Evolutionary conservation across 2,329 filamentous ascomycete genomes (phyloP), one percentile per base, ranked within the genome.

Genomic region (Ceratocystis destructans): DNA sequence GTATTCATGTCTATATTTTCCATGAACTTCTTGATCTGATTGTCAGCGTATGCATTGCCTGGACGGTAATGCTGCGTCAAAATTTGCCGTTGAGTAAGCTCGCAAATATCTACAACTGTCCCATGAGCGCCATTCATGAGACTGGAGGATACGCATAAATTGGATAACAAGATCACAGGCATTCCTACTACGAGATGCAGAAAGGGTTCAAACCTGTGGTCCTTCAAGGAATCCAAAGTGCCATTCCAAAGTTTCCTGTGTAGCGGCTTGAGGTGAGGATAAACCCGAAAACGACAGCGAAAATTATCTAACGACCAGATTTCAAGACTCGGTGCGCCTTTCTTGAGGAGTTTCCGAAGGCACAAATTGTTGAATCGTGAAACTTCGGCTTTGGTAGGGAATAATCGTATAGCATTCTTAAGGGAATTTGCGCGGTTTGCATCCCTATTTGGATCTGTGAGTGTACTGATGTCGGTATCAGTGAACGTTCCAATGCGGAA

Each of bases 51-150:
- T 22, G 12, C n/a, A 33, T 33, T 33, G 33, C 8, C 1, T 33
- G 8, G 2, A n/a, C 10, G n/a, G 10, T 4, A 33, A 33, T 8
- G 6, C 20, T 25, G 25, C 15, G 7, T 5, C 10, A 5, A 2
- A 5, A 41, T 7, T 25, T 45, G 6, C 28, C 4, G 5, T 2
- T 17, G 15, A 20, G 20, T 46, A 17, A 5, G 25, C 5, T 31
- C 37, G 20, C 15, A 10, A 17, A 50, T 50, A 6, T 6, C 44
- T 25, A 50, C 28, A 37, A 64, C 37, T 2, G 37, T 20, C 1
- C 62, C 62, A 17, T 64, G 62, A 10, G 28, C n/a, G n/a, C 45
- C 62, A 1, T 64, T 64, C 1, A 64, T 53, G 41, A 22, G 22
- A 12, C 25, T 15, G 8, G 37, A 15, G 6, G 12, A 25, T 45